Evolutionary conservation across 805 yeast genomes (phyloP).

Genomic region (Metschnikowia matae): DNA sequence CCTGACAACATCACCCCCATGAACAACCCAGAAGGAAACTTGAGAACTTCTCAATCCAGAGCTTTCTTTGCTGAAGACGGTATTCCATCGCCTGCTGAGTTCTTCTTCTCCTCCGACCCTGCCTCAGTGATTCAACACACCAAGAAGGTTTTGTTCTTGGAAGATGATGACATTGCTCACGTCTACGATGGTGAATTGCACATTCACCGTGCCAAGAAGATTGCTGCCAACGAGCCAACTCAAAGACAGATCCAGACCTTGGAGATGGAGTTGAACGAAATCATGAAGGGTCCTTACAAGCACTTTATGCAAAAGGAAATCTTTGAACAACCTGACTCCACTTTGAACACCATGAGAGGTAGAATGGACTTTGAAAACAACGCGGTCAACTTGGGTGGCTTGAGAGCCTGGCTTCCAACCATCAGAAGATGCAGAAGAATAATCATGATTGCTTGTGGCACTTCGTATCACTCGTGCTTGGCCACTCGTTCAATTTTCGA

Average conservation of each 20-base stretch:
- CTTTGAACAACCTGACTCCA: constrained; percentile 97
- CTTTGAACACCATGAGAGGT: constrained; percentile 99
- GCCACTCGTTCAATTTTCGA: constrained; percentile 96
- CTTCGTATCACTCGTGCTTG: constrained; percentile 96
- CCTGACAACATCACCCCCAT: constrained; percentile 40
- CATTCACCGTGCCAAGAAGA: constrained; percentile 91
- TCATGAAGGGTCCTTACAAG: constrained; percentile 94
- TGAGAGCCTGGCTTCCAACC: constrained; percentile 76
- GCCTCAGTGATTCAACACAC: constrained; percentile 96
- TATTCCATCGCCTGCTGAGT: constrained; percentile 88
- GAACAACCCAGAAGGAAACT: constrained; percentile 49
- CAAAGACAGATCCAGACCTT: constrained; percentile 94
- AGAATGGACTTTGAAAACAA: constrained; percentile 87
- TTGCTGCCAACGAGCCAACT: constrained; percentile 76
- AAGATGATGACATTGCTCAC: constrained; percentile 98
- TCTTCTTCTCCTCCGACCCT: constrained; percentile 94
- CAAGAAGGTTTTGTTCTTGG: constrained; percentile 91
- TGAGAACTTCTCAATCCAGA: constrained; percentile 90
- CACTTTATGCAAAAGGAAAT: constrained; percentile 99
- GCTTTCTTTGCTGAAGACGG: constrained; percentile 96
- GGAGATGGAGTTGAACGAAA: constrained; percentile 94
- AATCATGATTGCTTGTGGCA: constrained; percentile 99
- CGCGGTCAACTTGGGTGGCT: constrained; percentile 82
- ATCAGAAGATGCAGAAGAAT: constrained; percentile 92
- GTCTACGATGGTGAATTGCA: constrained; percentile 97